Conservation (phyloP, 75 land plant species). For the Pinus taeda region DNA sequence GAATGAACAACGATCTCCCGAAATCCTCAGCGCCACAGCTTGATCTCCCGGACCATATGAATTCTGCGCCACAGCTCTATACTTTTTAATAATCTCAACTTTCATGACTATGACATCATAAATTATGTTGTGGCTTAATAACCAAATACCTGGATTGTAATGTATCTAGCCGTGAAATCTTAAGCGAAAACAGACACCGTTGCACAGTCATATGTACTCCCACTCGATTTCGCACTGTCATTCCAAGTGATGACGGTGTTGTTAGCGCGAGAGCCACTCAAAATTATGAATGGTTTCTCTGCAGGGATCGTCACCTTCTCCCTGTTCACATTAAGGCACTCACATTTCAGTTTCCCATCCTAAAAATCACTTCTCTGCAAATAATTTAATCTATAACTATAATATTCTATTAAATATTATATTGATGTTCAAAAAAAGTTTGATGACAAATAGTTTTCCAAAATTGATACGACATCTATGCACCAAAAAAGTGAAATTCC, state of each 20-base stretch:
- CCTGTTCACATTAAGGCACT: conserved; percentile 8
- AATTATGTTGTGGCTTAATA: too few species aligned
- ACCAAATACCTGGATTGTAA: conserved; percentile 36
- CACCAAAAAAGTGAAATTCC: too few species aligned
- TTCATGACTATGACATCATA: too few species aligned
- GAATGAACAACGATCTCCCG: conserved; percentile 19
- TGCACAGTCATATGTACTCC: conserved; percentile 25
- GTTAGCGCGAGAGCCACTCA: conserved; percentile 29
- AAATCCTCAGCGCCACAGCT: conserved; percentile 20
- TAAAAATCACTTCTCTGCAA: too few species aligned
- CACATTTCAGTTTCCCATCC: too few species aligned
- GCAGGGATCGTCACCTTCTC: conserved; percentile 35
- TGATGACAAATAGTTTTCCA: too few species aligned
- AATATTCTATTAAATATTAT: too few species aligned
- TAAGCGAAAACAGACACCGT: conserved; percentile 33
- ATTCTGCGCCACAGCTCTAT: conserved; percentile 1
- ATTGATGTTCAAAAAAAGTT: too few species aligned
- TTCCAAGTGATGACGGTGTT: conserved; percentile 24
- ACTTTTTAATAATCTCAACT: conserved; percentile 19
- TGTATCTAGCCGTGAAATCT: conserved; percentile 36
- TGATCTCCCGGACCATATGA: conserved; percentile 20
- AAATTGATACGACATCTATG: too few species aligned
- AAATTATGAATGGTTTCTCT: conserved; percentile 32
- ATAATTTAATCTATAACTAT: too few species aligned
- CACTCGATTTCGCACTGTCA: conserved; percentile 23